Percentiles rank a stretch among this genome's conserved stretches.
Evolutionary conservation across 768 basidiomycete species (phyloP).

Genomic region (Rhodotorula taiwanensis): DNA sequence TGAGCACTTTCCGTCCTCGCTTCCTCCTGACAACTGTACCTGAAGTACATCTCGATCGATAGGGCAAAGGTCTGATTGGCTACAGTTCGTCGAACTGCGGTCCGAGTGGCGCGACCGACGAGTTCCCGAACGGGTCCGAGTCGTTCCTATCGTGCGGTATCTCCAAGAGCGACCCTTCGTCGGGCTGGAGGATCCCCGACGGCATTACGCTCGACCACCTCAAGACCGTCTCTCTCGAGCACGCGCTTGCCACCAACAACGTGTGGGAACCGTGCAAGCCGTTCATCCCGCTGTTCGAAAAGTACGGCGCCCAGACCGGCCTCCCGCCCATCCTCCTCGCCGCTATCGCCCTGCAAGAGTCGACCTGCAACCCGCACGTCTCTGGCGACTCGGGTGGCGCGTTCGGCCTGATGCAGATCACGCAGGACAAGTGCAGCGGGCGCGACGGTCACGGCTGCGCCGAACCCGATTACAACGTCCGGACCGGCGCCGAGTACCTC

Average conservation of each 20-base stretch:
- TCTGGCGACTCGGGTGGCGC: slow-evolving; percentile 20
- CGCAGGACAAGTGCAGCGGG: slow-evolving; percentile 39
- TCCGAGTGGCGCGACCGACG: slow-evolving; percentile 10
- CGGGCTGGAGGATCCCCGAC: slow-evolving; percentile 18
- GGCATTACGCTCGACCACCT: slow-evolving; percentile 53
- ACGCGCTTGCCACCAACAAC: slow-evolving; percentile 52
- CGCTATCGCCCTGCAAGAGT: slow-evolving; percentile 84
- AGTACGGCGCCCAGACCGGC: slow-evolving; percentile 52
- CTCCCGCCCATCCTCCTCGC: slow-evolving; percentile 72
- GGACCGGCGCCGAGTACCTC: slow-evolving; percentile 33
- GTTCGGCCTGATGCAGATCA: slow-evolving; percentile 27
- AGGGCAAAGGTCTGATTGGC: slow-evolving; percentile 22
- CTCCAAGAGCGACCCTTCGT: neutral
- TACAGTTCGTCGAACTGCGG: slow-evolving; percentile 29
- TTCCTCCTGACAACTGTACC: neutral
- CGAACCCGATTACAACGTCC: slow-evolving; percentile 33
- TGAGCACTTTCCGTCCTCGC: too few relatives aligned
- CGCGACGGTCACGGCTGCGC: slow-evolving; percentile 21
- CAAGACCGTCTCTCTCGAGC: slow-evolving; percentile 46
- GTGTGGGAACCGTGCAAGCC: slow-evolving; percentile 58
- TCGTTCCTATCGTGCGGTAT: slow-evolving; percentile 33
- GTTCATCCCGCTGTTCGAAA: slow-evolving; percentile 56
- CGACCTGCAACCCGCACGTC: slow-evolving; percentile 53
- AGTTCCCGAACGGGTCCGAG: slow-evolving; percentile 27
- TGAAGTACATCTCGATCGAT: too few relatives aligned